A percentile compares a stretch with the other conserved stretches of the same genome.
Conservation (phyloP, 1,139 yeast genomes). For the Nakaseomyces nivariensis region DNA sequence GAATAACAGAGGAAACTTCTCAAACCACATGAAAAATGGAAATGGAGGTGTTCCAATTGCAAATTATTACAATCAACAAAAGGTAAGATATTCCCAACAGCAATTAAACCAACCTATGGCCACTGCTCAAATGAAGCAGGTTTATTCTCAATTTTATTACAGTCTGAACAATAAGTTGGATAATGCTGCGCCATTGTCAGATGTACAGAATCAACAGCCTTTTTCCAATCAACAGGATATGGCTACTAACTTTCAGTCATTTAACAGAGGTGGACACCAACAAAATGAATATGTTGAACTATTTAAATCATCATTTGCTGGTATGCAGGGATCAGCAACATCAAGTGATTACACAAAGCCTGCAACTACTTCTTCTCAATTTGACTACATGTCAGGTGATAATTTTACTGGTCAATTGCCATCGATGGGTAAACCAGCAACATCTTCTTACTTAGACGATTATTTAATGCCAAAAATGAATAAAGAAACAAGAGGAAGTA, state of each 20-base stretch:
- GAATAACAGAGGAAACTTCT: conserved; percentile 4
- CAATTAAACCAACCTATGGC: conserved; percentile 8
- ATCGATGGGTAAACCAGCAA: no score
- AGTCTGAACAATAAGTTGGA: conserved; percentile 6
- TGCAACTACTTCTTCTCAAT: neutral
- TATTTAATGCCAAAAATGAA: neutral
- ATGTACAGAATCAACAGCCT: neutral
- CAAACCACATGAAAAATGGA: neutral
- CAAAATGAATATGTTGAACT: neutral
- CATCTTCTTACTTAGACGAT: neutral
- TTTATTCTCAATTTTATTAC: conserved; percentile 21
- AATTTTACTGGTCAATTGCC: neutral
- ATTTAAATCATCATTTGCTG: neutral
- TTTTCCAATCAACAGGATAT: neutral
- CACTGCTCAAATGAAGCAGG: conserved; percentile 18
- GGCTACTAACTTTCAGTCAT: neutral
- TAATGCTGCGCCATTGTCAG: neutral
- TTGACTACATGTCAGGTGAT: neutral
- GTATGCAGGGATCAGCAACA: neutral
- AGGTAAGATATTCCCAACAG: neutral
- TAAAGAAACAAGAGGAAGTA: neutral
- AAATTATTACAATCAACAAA: conserved; percentile 5
- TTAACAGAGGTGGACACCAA: neutral
- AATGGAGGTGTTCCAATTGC: neutral
- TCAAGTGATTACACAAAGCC: neutral